phyloP scores from a whole-genome alignment of 257 asterid species.

The Przewalskia tangutica region DNA sequence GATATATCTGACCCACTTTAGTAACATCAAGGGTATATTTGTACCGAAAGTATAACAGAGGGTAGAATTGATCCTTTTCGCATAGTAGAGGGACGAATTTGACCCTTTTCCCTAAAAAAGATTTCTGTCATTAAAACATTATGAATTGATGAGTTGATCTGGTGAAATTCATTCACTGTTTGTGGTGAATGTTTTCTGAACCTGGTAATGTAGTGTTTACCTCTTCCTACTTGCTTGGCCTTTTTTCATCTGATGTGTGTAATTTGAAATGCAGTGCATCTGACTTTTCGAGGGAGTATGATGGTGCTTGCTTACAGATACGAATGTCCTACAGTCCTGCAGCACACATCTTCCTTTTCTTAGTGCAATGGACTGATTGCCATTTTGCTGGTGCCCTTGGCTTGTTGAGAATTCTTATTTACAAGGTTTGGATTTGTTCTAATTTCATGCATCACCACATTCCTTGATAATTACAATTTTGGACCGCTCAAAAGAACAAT shows the following conservation, averaged over 20 bases:
- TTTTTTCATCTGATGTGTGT: background rate
- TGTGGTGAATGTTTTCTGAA: background rate
- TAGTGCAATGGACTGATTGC: constrained; percentile 93
- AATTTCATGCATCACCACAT: background rate
- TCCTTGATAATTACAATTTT: background rate
- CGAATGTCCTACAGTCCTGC: constrained; percentile 92
- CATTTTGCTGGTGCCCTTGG: constrained; percentile 97
- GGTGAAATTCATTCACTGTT: background rate
- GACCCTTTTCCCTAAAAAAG: background rate
- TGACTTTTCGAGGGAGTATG: constrained; percentile 71
- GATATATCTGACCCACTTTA: too few relatives aligned
- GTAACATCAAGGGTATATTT: too few relatives aligned
- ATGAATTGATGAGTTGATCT: background rate
- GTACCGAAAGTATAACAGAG: too few relatives aligned
- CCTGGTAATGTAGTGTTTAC: background rate
- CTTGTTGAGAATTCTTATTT: constrained; percentile 71
- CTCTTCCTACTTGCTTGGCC: background rate
- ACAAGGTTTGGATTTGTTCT: constrained; percentile 43
- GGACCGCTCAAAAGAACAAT: too few relatives aligned
- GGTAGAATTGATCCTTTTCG: too few relatives aligned
- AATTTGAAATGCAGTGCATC: constrained; percentile 63
- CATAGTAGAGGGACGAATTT: too few relatives aligned
- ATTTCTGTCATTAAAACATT: background rate
- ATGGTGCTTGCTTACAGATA: constrained; percentile 92
- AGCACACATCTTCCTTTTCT: constrained; percentile 75